Percentiles rank a stretch among this genome's conserved stretches.
These are phyloP conservation scores for Thermomucor indicae-seudaticae DNA, from an alignment of 371 early-diverging fungal genomes.

Conservation along the genomic window DNA sequence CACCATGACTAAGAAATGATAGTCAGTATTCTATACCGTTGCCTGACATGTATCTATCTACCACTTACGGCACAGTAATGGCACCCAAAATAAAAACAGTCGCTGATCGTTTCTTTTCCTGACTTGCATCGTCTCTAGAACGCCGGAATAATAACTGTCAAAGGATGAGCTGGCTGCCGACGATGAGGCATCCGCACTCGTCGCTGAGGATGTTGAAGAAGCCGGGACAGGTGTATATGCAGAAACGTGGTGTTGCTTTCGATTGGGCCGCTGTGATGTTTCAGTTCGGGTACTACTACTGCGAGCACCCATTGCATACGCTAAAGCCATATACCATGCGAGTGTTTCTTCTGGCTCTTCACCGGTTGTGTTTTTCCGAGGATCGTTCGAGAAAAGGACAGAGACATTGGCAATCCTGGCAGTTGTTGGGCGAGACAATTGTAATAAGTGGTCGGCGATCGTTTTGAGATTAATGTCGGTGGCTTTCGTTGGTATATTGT, in stretches of 20 bases:
- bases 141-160: conserved; percentile 7
- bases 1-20: conserved; percentile 30
- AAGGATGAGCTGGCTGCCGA: conserved; percentile 5
- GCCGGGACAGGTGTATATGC: conserved; percentile 7
- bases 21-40: neutral
- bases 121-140: conserved; percentile 11
- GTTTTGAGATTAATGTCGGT: conserved; percentile 29
- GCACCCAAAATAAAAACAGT: conserved; percentile 47
- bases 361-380: conserved; percentile 1
- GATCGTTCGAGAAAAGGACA: conserved; percentile 18
- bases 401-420: conserved; percentile 41
- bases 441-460: conserved; percentile 36
- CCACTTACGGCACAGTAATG: conserved; percentile 42
- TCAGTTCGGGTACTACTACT: conserved; percentile 1
- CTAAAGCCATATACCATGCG: conserved; percentile 49
- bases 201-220: conserved; percentile 6
- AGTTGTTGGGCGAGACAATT: conserved; percentile 32
- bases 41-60: neutral
- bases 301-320: conserved; percentile 42
- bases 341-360: conserved; percentile 35
- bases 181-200: conserved; percentile 2
- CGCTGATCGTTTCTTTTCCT: conserved; percentile 34
- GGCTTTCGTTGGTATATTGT: conserved; percentile 36
- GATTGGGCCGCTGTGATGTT: conserved; percentile 4
- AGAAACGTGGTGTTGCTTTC: conserved; percentile 14